These are phyloP conservation scores for Helianthus annuus DNA, from an alignment of 129 eudicot genomes.

Conservation along the genomic window HanXRQr2.0-SUNRISE NC_035433.2:135536981-135537480, in stretches of 20 bases:
- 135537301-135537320: slow-evolving; percentile 35
- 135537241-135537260: slow-evolving; percentile 45
- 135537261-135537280: slow-evolving; percentile 51
- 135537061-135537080: too few relatives aligned
- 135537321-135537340: slow-evolving; percentile 39
- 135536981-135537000: too few relatives aligned
- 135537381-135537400: too few relatives aligned
- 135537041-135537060: too few relatives aligned
- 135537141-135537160: background rate
- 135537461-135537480: too few relatives aligned
- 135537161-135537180: slow-evolving; percentile 84
- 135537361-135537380: slow-evolving; percentile 34
- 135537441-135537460: too few relatives aligned
- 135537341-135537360: slow-evolving; percentile 53
- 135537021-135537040: too few relatives aligned
- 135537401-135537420: too few relatives aligned
- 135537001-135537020: too few relatives aligned
- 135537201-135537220: slow-evolving; percentile 48
- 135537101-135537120: background rate
- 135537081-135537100: too few relatives aligned
- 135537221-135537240: too few relatives aligned
- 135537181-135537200: slow-evolving; percentile 90
- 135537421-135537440: too few relatives aligned
- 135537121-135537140: background rate
- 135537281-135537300: slow-evolving; percentile 50